Conservation (phyloP, 805 yeast genomes). For the Myxozyma geophila region DNA sequence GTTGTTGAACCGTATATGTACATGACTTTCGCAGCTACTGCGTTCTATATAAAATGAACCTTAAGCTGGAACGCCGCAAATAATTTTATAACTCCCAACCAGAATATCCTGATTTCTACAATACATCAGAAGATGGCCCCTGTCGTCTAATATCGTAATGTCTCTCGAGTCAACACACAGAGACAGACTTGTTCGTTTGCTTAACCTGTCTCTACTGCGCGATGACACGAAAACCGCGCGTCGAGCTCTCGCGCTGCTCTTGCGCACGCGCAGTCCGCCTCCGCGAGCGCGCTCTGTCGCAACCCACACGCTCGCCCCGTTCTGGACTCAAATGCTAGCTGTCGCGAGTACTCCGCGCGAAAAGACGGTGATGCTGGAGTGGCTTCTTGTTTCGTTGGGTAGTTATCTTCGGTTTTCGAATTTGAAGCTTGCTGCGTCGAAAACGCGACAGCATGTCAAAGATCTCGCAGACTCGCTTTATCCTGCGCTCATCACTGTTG, state of each 20-base stretch:
- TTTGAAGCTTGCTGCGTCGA: constrained; percentile 7
- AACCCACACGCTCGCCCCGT: constrained; percentile 14
- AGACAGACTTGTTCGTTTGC: constrained; percentile 9
- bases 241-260: constrained; percentile 24
- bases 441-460: constrained; percentile 1
- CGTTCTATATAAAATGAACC: background rate
- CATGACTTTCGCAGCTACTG: background rate
- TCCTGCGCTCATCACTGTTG: constrained; percentile 11
- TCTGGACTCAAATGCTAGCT: constrained; percentile 25
- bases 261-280: constrained; percentile 19
- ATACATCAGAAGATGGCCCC: too few species aligned
- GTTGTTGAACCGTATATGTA: background rate
- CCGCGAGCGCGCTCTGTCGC: constrained; percentile 9
- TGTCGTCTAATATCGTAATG: background rate
- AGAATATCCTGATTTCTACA: too few species aligned
- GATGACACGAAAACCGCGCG: constrained; percentile 12
- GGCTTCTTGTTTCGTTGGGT: constrained; percentile 28
- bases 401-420: constrained; percentile 9
- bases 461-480: constrained; percentile 15
- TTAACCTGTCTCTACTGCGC: constrained; percentile 24
- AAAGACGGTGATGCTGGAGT: constrained; percentile 9
- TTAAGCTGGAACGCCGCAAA: background rate
- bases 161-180: constrained; percentile 23
- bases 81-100: too few species aligned
- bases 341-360: background rate